Conservation (phyloP, 176 grass and related monocot species). For the Oropetium thomaeum region DNA sequence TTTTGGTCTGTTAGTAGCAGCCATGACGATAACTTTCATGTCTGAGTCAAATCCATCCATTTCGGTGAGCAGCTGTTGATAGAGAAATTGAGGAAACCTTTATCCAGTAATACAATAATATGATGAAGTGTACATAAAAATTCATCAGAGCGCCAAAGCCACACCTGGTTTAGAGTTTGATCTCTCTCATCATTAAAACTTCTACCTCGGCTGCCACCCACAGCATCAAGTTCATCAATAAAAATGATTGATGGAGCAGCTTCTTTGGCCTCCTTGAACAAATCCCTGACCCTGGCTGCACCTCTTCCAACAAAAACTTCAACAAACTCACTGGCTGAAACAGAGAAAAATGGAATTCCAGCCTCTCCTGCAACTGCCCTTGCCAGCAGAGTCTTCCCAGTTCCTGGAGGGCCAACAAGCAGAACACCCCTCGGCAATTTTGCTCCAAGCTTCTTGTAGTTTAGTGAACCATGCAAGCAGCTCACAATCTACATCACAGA, state of each 20-base stretch:
- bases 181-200: conserved; percentile 92
- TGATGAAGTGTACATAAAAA: not conserved
- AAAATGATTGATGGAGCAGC: conserved; percentile 84
- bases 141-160: conserved; percentile 4
- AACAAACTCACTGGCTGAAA: conserved; percentile 97
- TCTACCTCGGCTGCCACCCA: conserved; percentile 87
- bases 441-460: conserved; percentile 94
- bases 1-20: conserved; percentile 88
- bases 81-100: conserved; percentile 33
- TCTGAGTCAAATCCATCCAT: conserved; percentile 98
- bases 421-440: conserved; percentile 89
- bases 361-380: conserved; percentile 93
- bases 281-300: conserved; percentile 84
- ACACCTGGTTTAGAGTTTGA: conserved; percentile 94
- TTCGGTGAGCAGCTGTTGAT: conserved; percentile 78
- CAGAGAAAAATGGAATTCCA: conserved; percentile 87
- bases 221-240: conserved; percentile 98
- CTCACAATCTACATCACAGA: conserved; percentile 71
- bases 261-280: conserved; percentile 96
- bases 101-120: conserved; percentile 19
- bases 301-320: conserved; percentile 94
- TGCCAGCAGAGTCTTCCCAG: conserved; percentile 89
- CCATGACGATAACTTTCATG: conserved; percentile 90
- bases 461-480: conserved; percentile 80
- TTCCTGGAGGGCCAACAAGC: conserved; percentile 91